Evolutionary conservation across 768 basidiomycete species (phyloP), one percentile per base, ranked within the genome.

Genomic region (Pisolithus marmoratus): DNA sequence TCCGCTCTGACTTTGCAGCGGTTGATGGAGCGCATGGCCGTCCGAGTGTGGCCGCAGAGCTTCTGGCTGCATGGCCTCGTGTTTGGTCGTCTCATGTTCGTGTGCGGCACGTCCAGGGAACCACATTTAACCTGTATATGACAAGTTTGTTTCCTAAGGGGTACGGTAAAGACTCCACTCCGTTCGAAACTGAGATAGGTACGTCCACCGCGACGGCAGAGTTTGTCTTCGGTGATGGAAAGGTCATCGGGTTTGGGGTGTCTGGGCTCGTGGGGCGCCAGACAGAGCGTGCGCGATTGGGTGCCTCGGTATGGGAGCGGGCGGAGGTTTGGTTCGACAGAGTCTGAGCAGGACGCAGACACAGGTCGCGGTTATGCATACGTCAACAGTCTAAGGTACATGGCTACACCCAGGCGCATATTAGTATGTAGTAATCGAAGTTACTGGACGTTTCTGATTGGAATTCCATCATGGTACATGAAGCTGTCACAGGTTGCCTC

Each of bases 51-150:
- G 26, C 15, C 15, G 29, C 27, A 4, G 60, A 65, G 19, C 60
- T 73, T 6, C 58, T 70, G 51, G 65, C 65, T 0, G 59, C 54
- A 15, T 72, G 70, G 65, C 61, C 66, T 3, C 67, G 65, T 12
- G 24, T 66, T 27, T 73, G 68, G 69, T 59, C 65, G 0, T 66
- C 71, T n/a, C 75, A 78, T 54, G 36, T 73, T 17, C 70, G 72
- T 5, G 46, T 72, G 49, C 50, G 38, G 17, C 60, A 58, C 49
- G 22, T 31, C 34, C 50, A 54, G 23, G 65, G 54, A 9, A 29
- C 57, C 9, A 36, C 50, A 7, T 73, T 70, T 50, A 41, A 41
- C 0, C 31, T 65, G 5, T 22, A 50, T 11, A 47, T 60, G 3
- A 62, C 68, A 6, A 56, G 56, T 2, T 58, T 73, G 3, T 74